Conservation (phyloP, 176 grass and related monocot species). For the Poa annua region DNA sequence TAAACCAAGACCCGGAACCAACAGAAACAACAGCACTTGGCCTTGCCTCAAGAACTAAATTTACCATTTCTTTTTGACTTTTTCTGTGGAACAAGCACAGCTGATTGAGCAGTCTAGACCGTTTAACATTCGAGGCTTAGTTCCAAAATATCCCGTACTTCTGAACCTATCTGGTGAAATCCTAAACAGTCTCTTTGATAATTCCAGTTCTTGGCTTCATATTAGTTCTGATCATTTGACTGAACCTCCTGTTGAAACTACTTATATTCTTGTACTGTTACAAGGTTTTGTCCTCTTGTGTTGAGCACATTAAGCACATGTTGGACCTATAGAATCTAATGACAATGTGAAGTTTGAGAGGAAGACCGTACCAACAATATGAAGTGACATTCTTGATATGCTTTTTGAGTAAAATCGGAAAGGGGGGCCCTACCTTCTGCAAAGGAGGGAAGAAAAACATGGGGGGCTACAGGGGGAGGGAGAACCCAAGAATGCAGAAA, state of each 20-base stretch:
- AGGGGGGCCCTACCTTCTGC: too few species aligned
- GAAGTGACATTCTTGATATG: neutral
- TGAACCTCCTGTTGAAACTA: neutral
- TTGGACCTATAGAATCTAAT: neutral
- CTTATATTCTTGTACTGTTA: conserved; percentile 2
- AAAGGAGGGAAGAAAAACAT: too few species aligned
- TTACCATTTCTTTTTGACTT: neutral
- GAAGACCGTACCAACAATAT: neutral
- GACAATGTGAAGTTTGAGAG: conserved; percentile 1
- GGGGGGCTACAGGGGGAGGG: too few species aligned
- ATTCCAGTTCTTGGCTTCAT: conserved; percentile 4
- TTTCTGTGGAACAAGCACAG: neutral
- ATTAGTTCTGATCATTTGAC: neutral
- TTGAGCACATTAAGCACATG: neutral
- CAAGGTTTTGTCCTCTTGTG: neutral
- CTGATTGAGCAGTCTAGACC: neutral
- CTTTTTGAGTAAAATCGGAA: neutral
- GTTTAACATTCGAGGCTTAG: neutral
- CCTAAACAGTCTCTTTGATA: neutral
- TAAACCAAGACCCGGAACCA: neutral
- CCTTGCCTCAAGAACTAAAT: neutral
- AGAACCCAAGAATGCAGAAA: too few species aligned
- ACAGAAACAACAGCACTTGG: neutral
- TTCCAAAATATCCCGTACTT: neutral
- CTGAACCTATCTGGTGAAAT: conserved; percentile 6